phyloP scores from a whole-genome alignment of 2,329 filamentous ascomycete genomes.

The Claviceps sp. region DNA sequence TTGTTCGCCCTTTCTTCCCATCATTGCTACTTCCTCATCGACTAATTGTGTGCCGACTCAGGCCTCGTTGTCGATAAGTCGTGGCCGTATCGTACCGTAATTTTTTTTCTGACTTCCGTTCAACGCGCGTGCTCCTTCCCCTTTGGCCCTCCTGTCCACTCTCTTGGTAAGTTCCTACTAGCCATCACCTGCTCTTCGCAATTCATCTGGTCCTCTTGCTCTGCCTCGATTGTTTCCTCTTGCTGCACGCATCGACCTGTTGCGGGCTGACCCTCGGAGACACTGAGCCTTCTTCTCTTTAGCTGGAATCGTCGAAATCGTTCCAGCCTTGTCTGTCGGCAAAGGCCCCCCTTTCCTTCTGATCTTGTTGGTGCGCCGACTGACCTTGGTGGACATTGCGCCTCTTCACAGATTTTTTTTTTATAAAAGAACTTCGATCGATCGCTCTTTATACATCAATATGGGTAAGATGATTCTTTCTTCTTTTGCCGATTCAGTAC shows the following conservation, averaged over 20 bases:
- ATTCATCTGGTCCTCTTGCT: background rate
- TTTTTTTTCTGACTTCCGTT: slow-evolving; percentile 15
- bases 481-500: slow-evolving; percentile 4
- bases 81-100: slow-evolving; percentile 13
- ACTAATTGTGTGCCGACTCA: slow-evolving; percentile 5
- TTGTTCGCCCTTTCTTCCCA: slow-evolving; percentile 12
- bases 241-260: background rate
- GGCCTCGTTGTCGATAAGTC: slow-evolving; percentile 7
- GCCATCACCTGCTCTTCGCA: slow-evolving; percentile 1
- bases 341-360: slow-evolving; percentile 11
- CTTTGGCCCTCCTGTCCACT: slow-evolving; percentile 8
- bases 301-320: background rate
- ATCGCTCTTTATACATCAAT: slow-evolving; percentile 26
- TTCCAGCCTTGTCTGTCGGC: background rate
- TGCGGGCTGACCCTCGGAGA: background rate
- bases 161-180: slow-evolving; percentile 9
- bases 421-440: slow-evolving; percentile 13
- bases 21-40: slow-evolving; percentile 26
- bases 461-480: slow-evolving; percentile 28
- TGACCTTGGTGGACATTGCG: slow-evolving; percentile 7
- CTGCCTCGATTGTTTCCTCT: background rate
- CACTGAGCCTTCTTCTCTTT: background rate
- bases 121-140: slow-evolving; percentile 20
- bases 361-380: slow-evolving; percentile 8
- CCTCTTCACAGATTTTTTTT: slow-evolving; percentile 8